A percentile compares a stretch with the other conserved stretches of the same genome.
Evolutionary conservation across 129 eudicot genomes (phyloP).

Genomic region (Flaveria bidentis): DNA sequence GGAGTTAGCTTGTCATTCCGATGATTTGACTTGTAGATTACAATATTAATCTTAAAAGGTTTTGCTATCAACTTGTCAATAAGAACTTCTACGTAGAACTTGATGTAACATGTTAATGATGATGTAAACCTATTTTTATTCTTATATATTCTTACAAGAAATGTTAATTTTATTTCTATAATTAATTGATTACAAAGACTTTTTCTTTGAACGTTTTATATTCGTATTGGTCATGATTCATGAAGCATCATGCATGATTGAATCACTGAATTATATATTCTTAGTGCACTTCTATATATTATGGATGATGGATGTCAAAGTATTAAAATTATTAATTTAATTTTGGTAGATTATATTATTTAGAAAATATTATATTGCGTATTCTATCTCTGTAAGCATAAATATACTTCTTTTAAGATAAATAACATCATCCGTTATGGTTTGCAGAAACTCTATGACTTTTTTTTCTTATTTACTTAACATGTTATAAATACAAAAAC

Average conservation of each 20-base stretch:
- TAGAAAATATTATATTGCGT: not conserved
- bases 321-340: too few relatives aligned
- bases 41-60: not conserved
- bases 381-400: too few relatives aligned
- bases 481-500: too few relatives aligned
- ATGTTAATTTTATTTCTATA: not conserved
- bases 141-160: not conserved
- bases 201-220: not conserved
- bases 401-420: too few relatives aligned
- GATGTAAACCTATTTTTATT: not conserved
- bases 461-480: too few relatives aligned
- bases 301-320: not conserved
- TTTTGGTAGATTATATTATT: not conserved
- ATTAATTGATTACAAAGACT: not conserved
- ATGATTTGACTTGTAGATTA: constrained; percentile 4
- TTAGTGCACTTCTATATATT: not conserved
- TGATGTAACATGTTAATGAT: constrained; percentile 6
- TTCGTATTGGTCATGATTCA: not conserved
- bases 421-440: too few relatives aligned
- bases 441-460: too few relatives aligned
- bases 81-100: constrained; percentile 8
- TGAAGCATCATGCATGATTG: not conserved
- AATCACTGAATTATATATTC: not conserved
- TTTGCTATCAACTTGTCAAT: constrained; percentile 3
- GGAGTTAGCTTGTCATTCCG: not conserved